Conservation (phyloP, 225 moss, liverwort and hornwort genomes). For the Bryum argenteum region DNA sequence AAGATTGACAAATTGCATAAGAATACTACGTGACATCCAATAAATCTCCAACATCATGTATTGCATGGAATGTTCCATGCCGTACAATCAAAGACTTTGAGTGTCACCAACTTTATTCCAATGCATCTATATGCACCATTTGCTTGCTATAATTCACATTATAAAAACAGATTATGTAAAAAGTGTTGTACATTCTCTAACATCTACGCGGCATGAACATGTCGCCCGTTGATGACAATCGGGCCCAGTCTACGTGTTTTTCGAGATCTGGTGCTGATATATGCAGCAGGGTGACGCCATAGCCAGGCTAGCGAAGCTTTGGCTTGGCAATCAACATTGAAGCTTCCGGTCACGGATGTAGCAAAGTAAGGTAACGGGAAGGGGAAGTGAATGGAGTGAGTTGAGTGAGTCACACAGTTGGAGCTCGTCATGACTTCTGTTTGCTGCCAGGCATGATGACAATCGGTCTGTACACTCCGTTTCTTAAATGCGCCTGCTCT, state of each 20-base stretch:
- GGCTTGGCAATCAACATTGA: not conserved
- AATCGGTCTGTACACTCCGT: slow-evolving; percentile 8
- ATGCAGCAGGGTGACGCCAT: slow-evolving; percentile 38
- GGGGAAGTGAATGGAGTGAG: not conserved
- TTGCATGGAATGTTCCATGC: not conserved
- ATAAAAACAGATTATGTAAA: too few relatives aligned
- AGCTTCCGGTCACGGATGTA: slow-evolving; percentile 30
- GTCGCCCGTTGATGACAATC: not conserved
- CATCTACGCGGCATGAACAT: not conserved
- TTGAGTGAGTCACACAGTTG: slow-evolving; percentile 21
- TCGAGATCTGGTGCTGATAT: not conserved
- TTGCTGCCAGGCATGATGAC: slow-evolving; percentile 40
- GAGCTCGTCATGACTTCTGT: slow-evolving; percentile 30
- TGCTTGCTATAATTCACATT: too few relatives aligned
- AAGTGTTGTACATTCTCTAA: not conserved
- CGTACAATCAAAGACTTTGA: not conserved
- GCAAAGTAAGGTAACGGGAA: not conserved
- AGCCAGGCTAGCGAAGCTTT: slow-evolving; percentile 18
- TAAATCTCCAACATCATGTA: not conserved
- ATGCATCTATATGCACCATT: not conserved
- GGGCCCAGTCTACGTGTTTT: not conserved
- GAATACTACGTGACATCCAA: not conserved
- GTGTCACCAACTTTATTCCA: not conserved
- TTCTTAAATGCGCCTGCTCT: slow-evolving; percentile 45
- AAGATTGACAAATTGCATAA: slow-evolving; percentile 1